Evolutionary conservation across 2,329 filamentous ascomycete species (phyloP), one percentile per base, ranked within the genome.

Genomic region (Scorias spongiosa): DNA sequence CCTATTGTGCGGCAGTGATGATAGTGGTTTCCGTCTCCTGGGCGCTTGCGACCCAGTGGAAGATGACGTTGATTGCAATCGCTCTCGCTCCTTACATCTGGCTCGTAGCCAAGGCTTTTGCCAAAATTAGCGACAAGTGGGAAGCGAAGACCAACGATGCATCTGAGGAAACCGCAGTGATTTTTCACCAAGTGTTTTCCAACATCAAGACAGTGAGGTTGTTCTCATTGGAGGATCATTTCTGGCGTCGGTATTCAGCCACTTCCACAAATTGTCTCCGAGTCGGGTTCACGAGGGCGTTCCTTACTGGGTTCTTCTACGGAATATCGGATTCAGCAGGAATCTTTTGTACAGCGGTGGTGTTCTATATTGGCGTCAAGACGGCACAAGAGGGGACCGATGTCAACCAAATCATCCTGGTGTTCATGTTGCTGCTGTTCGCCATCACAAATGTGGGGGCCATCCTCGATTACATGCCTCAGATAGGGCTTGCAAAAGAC

Each of bases 371-470:
- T 56, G 85, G 83, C 2, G 76, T 79, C 0, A 64, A 73, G 1
- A 68, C 93, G 10, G 70, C 84, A 5, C 68, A 70, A 0, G 60
- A 63, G 38, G 56, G 66, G 9, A 62, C 72, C 34, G 68, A 66
- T 0, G 72, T 81, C 0, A 67, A 72, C 1, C 65, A 71, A 1
- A 73, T 91, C 14, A 65, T 93, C 26, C 76, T 81, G 47, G 83
- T 91, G 0, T 79, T 91, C 53, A 82, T 87, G 29, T 71, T 94
- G 43, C 71, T 96, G 1, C 72, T 94, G n/a, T 84, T 95, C 57
- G 81, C 83, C 48, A 76, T 93, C 44, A 78, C 80, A 10, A 84
- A 81, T 10, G 76, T 83, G 2, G 77, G 77, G 30, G 71, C 72
- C 29, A 75, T 91, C 44, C 64, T 93, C 14, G 72, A 75, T 40